Percentiles rank a stretch among this genome's conserved stretches.
Evolutionary conservation across 306 rosid genomes (phyloP).

Genomic region (Glycyrrhiza uralensis): DNA sequence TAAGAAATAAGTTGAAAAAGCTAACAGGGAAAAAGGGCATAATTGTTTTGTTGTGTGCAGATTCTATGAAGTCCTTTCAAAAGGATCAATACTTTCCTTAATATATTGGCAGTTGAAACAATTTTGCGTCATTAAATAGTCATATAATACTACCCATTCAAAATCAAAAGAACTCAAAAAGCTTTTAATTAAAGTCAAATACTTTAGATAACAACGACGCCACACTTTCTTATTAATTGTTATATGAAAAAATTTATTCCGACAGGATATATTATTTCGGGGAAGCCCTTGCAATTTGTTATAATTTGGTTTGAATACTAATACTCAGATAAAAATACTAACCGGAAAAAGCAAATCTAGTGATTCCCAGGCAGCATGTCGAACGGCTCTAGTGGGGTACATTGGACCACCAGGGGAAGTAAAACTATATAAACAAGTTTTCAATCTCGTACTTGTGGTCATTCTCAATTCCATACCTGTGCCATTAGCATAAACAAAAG

Average conservation of each 20-base stretch:
- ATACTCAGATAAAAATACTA: conserved; percentile 25
- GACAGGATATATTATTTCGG: not conserved
- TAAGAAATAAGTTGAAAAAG: not conserved
- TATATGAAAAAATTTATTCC: too few species aligned
- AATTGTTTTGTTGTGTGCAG: not conserved
- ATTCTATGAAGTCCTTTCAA: not conserved
- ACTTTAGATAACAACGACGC: not conserved
- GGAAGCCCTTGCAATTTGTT: not conserved
- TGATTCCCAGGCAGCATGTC: conserved; percentile 99
- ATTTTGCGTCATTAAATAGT: not conserved
- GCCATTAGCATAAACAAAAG: conserved; percentile 17
- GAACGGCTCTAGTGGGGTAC: conserved; percentile 97
- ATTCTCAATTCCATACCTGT: conserved; percentile 92
- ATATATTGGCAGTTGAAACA: not conserved
- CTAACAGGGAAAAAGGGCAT: not conserved
- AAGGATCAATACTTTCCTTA: not conserved
- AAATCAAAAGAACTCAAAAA: not conserved
- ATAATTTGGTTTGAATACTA: not conserved
- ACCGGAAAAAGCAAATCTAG: conserved; percentile 89
- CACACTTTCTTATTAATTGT: not conserved
- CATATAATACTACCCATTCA: not conserved
- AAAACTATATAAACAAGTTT: conserved; percentile 87
- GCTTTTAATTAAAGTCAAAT: not conserved
- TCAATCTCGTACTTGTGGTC: conserved; percentile 88
- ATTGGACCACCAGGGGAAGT: conserved; percentile 96